These are phyloP conservation scores for Elsinoe fawcettii DNA, from an alignment of 2,329 filamentous ascomycete species.

Conservation along the genomic window DNA sequence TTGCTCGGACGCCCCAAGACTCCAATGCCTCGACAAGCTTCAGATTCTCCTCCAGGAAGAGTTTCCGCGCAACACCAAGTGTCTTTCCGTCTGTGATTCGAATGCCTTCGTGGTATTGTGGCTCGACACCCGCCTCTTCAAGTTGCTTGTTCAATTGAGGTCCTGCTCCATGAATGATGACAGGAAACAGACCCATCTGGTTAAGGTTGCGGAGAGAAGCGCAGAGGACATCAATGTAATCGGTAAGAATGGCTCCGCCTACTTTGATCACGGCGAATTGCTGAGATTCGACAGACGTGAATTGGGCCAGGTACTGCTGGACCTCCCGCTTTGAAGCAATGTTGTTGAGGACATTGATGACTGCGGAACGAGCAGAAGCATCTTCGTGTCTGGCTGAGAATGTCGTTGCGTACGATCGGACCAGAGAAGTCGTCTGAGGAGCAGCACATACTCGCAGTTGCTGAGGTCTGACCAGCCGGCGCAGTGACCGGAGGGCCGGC, in stretches of 20 bases:
- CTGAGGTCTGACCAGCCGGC: constrained; percentile 14
- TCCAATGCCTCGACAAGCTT: constrained; percentile 86
- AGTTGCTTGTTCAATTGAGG: constrained; percentile 91
- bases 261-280: constrained; percentile 99
- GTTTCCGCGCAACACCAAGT: constrained; percentile 76
- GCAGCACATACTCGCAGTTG: constrained; percentile 5
- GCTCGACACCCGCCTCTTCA: constrained; percentile 84
- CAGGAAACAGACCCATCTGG: constrained; percentile 87
- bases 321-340: constrained; percentile 94
- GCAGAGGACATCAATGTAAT: constrained; percentile 86
- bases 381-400: constrained; percentile 36
- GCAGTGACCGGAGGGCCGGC: constrained; percentile 13
- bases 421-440: background rate
- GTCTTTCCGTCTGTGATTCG: constrained; percentile 94
- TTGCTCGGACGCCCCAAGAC: constrained; percentile 77
- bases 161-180: constrained; percentile 91
- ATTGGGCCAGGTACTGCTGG: constrained; percentile 95
- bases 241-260: constrained; percentile 88
- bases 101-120: constrained; percentile 93
- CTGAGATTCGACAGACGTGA: constrained; percentile 91
- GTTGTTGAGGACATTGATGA: constrained; percentile 86
- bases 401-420: constrained; percentile 20
- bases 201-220: constrained; percentile 85
- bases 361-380: constrained; percentile 65
- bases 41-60: constrained; percentile 93